A percentile compares a stretch with the other conserved stretches of the same genome.
These are phyloP conservation scores for Candida schatavii DNA, from an alignment of 805 yeast genomes.

Conservation along the genomic window DNA sequence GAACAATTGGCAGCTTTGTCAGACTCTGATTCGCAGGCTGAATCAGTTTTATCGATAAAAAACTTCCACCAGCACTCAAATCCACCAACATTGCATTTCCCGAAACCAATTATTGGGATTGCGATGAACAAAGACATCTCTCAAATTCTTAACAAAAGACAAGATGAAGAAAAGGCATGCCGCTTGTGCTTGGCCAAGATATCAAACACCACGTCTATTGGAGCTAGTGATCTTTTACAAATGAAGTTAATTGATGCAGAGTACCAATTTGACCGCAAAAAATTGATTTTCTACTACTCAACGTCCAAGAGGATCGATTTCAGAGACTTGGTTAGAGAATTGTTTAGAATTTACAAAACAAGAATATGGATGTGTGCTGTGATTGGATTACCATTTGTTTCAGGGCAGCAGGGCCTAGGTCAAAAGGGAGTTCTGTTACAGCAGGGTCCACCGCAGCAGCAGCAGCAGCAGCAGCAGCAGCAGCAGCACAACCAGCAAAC, in stretches of 20 bases:
- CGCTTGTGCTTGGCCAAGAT: constrained; percentile 58
- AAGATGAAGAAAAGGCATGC: constrained; percentile 70
- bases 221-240: constrained; percentile 33
- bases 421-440: background rate
- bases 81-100: constrained; percentile 55
- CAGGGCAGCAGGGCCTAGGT: constrained; percentile 4
- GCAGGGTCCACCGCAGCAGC: background rate
- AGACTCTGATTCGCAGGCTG: constrained; percentile 19
- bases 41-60: constrained; percentile 24
- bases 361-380: constrained; percentile 85
- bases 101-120: constrained; percentile 62
- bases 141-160: constrained; percentile 54
- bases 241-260: constrained; percentile 72
- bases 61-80: constrained; percentile 15
- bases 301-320: constrained; percentile 65
- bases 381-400: constrained; percentile 33
- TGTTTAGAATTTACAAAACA: constrained; percentile 73
- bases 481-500: constrained; percentile 1
- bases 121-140: constrained; percentile 62
- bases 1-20: constrained; percentile 67
- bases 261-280: constrained; percentile 78
- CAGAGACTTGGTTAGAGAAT: constrained; percentile 67
- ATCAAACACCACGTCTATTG: constrained; percentile 31
- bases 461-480: background rate
- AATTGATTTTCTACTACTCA: constrained; percentile 67